Evolutionary conservation across 2,329 filamentous ascomycete species (phyloP).

Genomic region (Colletotrichum somersetense): DNA sequence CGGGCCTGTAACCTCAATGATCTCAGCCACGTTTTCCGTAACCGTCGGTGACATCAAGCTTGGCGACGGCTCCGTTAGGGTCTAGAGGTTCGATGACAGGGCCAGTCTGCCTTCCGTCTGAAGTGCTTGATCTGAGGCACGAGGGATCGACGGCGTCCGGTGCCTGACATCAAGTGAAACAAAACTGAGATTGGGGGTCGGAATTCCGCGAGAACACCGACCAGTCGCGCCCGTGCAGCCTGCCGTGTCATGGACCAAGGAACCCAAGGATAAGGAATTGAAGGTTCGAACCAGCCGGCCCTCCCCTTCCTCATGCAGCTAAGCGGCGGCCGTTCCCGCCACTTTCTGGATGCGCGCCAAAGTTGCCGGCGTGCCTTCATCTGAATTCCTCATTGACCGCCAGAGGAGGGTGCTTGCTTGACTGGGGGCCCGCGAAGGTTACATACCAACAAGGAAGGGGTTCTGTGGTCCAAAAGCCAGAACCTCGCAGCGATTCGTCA

Average conservation of each 20-base stretch:
- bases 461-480: neutral
- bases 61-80: conserved; percentile 2
- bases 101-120: conserved; percentile 22
- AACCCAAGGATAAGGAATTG: neutral
- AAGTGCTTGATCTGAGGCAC: conserved; percentile 36
- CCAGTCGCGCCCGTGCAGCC: neutral
- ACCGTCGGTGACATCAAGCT: neutral
- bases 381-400: conserved; percentile 15
- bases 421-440: conserved; percentile 10
- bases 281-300: neutral
- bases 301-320: conserved; percentile 7
- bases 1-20: neutral
- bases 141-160: conserved; percentile 23
- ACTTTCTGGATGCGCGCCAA: neutral
- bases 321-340: conserved; percentile 35
- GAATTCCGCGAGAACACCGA: conserved; percentile 26
- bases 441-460: conserved; percentile 8
- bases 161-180: conserved; percentile 40
- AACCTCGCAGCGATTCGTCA: conserved; percentile 8
- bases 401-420: conserved; percentile 32
- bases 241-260: conserved; percentile 5
- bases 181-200: conserved; percentile 35
- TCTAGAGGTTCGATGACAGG: conserved; percentile 2
- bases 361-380: conserved; percentile 9
- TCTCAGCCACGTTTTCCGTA: neutral